These are phyloP conservation scores for Apiospora malaysiana DNA, from an alignment of 2,329 filamentous ascomycete genomes.

Conservation along the genomic window DNA sequence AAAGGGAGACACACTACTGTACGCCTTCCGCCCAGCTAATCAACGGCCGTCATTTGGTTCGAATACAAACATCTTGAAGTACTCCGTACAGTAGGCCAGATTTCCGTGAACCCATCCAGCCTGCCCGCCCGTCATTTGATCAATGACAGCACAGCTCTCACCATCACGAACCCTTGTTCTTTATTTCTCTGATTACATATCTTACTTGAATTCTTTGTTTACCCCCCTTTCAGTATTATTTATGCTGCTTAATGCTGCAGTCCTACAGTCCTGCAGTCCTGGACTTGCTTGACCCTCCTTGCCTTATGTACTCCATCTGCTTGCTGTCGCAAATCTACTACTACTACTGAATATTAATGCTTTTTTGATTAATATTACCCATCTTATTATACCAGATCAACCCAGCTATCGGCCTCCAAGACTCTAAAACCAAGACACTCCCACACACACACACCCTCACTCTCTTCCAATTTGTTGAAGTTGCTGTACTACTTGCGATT, in stretches of 20 bases:
- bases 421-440: neutral
- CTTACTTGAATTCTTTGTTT: neutral
- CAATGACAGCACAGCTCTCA: neutral
- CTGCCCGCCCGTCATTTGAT: neutral
- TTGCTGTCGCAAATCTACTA: conserved; percentile 17
- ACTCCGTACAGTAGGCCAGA: too few species aligned
- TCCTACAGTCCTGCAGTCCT: neutral
- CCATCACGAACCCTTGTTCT: neutral
- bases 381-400: conserved; percentile 16
- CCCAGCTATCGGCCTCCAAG: neutral
- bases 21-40: neutral
- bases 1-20: neutral
- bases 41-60: neutral
- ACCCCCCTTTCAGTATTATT: neutral
- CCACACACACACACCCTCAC: neutral
- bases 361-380: conserved; percentile 6
- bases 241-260: neutral
- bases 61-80: neutral
- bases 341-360: neutral
- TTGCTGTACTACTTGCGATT: neutral
- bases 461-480: neutral
- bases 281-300: neutral
- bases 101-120: too few species aligned
- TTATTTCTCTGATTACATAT: too few species aligned
- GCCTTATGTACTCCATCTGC: conserved; percentile 20